Evolutionary conservation across 129 eudicot species (phyloP), one percentile per base, ranked within the genome.

Genomic region (Saposhnikovia divaricata): DNA sequence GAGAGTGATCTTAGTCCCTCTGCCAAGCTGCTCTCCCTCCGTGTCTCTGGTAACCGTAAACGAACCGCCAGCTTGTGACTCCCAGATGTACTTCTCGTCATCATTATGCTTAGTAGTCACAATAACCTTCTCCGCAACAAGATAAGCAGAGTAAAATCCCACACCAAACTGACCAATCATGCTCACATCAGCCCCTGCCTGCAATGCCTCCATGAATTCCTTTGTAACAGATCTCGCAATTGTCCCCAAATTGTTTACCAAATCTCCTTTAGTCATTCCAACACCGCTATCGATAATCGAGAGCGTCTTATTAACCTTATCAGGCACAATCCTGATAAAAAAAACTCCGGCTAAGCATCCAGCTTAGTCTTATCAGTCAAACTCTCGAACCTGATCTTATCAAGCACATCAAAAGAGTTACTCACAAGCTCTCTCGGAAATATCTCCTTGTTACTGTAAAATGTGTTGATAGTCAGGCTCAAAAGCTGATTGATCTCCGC

Each of bases 61-160:
- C 4, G 70, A 61, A 7, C 70, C 66, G 23, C 66, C 66, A 21
- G 66, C 66, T 21, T 57, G 66, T 5, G 66, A 57, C 66, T 57
- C 66, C 66, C 66, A 57, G 3, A 57, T 23, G 9, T 57, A 57
- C 66, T 57, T 31, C 66, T 57, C 66, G 18, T 57, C 66, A 57
- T 57, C 66, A n/a, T 57, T 57, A 57, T 57, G 66, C 66, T 57
- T 57, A 21, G 66, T 57, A 21, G 66, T 57, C 66, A 57, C 66
- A 6, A 57, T 57, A 57, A 57, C 66, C 28, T 57, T 57, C 66
- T 57, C 66, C 28, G 66, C 66, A 57, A 57, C 66, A 19, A 57
- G 66, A 9, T 57, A 57, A 23, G 66, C 66, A 19, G 66, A 57
- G 66, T 57, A 57, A 23, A 57, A 57, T 19, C 66, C 66, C 9